phyloP scores from a whole-genome alignment of 352 stramenopile genomes.

The Globisporangium cylindrosporum region DNA sequence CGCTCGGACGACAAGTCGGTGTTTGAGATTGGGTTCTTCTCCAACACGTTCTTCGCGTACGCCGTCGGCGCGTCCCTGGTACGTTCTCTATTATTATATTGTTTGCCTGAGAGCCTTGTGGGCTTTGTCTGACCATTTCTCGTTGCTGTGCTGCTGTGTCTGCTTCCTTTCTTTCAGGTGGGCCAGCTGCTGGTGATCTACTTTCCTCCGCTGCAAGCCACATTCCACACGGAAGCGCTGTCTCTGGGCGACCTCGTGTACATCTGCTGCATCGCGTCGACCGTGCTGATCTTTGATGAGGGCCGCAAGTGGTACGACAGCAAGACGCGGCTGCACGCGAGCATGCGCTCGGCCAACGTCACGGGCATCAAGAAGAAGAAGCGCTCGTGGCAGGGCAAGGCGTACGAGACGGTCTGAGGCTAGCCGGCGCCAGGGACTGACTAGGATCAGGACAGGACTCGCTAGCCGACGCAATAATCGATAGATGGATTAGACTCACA shows the following conservation, averaged over 20 bases:
- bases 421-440: background rate
- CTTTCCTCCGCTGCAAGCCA: conserved; percentile 92
- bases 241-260: conserved; percentile 90
- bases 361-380: conserved; percentile 32
- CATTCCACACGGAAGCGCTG: conserved; percentile 97
- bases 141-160: conserved; percentile 6
- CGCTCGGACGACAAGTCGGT: conserved; percentile 93
- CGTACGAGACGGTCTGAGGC: conserved; percentile 59
- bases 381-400: conserved; percentile 59
- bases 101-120: background rate
- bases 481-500: conserved; percentile 8
- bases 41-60: conserved; percentile 94
- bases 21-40: conserved; percentile 89
- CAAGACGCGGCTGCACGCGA: conserved; percentile 29
- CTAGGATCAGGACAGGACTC: background rate
- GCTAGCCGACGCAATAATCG: background rate
- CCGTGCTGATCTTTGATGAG: conserved; percentile 92
- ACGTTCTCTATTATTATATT: conserved; percentile 12
- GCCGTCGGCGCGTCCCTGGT: conserved; percentile 90
- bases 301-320: conserved; percentile 86
- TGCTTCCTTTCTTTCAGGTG: conserved; percentile 27
- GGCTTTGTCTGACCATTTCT: background rate
- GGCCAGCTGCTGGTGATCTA: conserved; percentile 97
- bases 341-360: conserved; percentile 27
- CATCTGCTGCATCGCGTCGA: conserved; percentile 90